These are phyloP conservation scores for Chlorella sp. DNA, from an alignment of 139 green algal genomes.

Conservation along the genomic window DNA sequence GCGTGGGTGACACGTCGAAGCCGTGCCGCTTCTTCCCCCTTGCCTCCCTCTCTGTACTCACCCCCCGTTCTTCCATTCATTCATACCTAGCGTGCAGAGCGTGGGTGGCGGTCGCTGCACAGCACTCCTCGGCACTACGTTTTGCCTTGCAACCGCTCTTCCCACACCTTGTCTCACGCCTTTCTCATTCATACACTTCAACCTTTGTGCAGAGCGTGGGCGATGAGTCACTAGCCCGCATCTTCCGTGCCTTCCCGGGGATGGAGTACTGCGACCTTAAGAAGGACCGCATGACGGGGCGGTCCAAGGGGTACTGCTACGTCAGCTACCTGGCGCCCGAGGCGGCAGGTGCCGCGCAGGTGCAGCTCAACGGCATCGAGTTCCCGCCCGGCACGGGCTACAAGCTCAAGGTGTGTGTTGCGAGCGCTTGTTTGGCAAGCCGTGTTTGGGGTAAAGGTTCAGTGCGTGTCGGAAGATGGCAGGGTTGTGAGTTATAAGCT, in stretches of 20 bases:
- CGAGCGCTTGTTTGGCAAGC: too few relatives aligned
- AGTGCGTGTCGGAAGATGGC: too few relatives aligned
- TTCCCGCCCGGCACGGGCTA: slow-evolving; percentile 80
- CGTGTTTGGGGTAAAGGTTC: too few relatives aligned
- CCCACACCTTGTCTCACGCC: not conserved
- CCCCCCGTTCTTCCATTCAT: too few relatives aligned
- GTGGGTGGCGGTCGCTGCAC: too few relatives aligned
- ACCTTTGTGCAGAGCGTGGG: slow-evolving; percentile 59
- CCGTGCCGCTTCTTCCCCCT: too few relatives aligned
- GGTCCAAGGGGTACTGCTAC: slow-evolving; percentile 86
- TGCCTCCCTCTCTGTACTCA: too few relatives aligned
- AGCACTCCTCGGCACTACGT: too few relatives aligned
- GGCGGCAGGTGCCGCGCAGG: slow-evolving; percentile 72
- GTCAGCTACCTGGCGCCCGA: slow-evolving; percentile 86
- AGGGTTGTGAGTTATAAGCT: too few relatives aligned
- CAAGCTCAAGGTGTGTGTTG: slow-evolving; percentile 75
- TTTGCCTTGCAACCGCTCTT: not conserved
- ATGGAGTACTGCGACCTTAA: slow-evolving; percentile 95
- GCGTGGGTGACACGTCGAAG: too few relatives aligned
- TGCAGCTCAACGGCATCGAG: slow-evolving; percentile 86
- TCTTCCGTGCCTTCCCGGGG: slow-evolving; percentile 83
- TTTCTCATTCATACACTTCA: not conserved
- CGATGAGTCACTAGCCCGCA: slow-evolving; percentile 74
- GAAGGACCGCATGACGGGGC: slow-evolving; percentile 71
- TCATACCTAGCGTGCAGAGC: too few relatives aligned